phyloP scores from a whole-genome alignment of 352 stramenopile genomes.

The Phytophthora pinifolia region DNA sequence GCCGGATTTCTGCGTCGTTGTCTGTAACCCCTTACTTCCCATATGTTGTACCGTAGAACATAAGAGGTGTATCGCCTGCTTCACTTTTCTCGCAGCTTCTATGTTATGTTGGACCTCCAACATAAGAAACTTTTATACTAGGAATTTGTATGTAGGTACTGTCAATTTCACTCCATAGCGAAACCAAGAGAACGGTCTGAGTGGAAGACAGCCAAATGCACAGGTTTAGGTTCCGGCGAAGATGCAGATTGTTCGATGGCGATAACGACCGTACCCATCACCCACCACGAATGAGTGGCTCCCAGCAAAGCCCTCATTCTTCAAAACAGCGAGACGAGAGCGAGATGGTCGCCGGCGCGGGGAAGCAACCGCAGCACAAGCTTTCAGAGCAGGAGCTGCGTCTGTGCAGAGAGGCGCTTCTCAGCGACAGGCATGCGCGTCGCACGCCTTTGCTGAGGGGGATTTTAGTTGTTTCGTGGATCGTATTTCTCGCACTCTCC shows the following conservation, averaged over 20 bases:
- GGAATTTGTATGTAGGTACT: conserved; percentile 2
- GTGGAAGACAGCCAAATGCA: neutral
- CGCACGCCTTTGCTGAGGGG: too few relatives aligned
- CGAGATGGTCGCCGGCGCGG: neutral
- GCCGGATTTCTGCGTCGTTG: too few relatives aligned
- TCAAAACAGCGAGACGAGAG: neutral
- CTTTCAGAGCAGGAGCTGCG: neutral
- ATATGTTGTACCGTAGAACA: conserved; percentile 16
- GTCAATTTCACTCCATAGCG: neutral
- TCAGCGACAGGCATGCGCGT: neutral
- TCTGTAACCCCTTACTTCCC: conserved; percentile 13
- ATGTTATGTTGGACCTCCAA: conserved; percentile 1
- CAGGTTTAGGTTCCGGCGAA: neutral
- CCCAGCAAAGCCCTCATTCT: neutral
- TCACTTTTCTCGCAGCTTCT: conserved; percentile 10
- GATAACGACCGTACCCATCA: too few relatives aligned
- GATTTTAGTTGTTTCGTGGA: too few relatives aligned
- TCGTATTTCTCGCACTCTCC: too few relatives aligned
- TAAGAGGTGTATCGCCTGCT: conserved; percentile 12
- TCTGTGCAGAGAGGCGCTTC: neutral
- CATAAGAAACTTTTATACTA: conserved; percentile 2
- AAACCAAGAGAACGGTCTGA: conserved; percentile 6
- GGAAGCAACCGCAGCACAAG: neutral
- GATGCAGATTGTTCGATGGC: neutral
- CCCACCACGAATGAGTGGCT: neutral